These are phyloP conservation scores for Zygoascus hellenicus DNA, from an alignment of 1,139 yeast species.

Conservation along the genomic window DNA sequence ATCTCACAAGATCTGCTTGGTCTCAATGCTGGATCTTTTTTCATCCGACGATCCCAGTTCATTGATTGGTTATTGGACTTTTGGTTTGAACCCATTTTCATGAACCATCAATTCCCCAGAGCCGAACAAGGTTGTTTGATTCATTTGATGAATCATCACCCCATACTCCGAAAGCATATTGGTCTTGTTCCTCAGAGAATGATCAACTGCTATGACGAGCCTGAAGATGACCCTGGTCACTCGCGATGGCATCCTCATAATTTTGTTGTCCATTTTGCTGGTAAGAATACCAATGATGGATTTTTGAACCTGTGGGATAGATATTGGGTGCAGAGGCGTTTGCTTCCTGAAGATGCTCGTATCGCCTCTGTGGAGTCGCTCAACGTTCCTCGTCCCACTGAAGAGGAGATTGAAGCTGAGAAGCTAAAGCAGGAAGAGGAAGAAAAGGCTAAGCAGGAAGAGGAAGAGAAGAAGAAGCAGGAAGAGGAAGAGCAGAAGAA, in stretches of 20 bases:
- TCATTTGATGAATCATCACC: conserved; percentile 22
- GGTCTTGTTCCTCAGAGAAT: conserved; percentile 34
- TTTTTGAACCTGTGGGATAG: conserved; percentile 3
- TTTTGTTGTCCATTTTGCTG: conserved; percentile 29
- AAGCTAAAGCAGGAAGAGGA: conserved; percentile 8
- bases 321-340: conserved; percentile 5
- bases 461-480: conserved; percentile 8
- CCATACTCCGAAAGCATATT: conserved; percentile 26
- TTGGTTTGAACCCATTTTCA: conserved; percentile 22
- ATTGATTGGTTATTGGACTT: conserved; percentile 21
- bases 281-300: conserved; percentile 12
- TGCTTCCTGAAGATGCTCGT: conserved; percentile 9
- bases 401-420: conserved; percentile 9
- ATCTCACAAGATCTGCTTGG: conserved; percentile 31
- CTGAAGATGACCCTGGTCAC: conserved; percentile 15
- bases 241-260: conserved; percentile 25
- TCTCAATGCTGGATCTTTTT: conserved; percentile 36
- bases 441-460: conserved; percentile 9
- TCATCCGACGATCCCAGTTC: conserved; percentile 29
- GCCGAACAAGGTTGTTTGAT: conserved; percentile 27
- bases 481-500: not conserved
- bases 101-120: conserved; percentile 15
- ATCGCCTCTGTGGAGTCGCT: conserved; percentile 4
- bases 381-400: not conserved
- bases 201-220: conserved; percentile 29